Base-by-base conservation (phyloP, 768 basidiomycete genomes). In the Panaeolus papilionaceus region DNA sequence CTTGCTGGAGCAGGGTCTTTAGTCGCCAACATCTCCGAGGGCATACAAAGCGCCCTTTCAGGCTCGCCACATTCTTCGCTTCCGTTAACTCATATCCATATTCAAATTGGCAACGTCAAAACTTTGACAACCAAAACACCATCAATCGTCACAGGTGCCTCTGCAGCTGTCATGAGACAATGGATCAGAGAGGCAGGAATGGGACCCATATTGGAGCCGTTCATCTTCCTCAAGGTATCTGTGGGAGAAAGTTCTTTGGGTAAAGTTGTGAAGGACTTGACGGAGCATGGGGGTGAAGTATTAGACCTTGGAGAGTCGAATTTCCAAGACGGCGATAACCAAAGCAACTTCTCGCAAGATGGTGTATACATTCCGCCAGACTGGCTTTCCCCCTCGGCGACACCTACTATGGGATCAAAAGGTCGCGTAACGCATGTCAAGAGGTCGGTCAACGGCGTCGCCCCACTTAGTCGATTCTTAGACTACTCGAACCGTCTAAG, bases 181-280 rank as follows among this genome's bases (percentile, higher is more conserved):
- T 83, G 84, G 38, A 75, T 95, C 64, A 84, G 82, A 28, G 82
- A 84, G 38, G 87, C 88, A 3, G 91, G 91, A 10, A 83, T 87
- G 72, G 94, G 94, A 1, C 83, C 91, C 3, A 77, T 96, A 49
- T 83, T 94, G 76, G 94, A 96, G 74, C 94, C 95, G 10, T 95
- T 87, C 70, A 84, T 93, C 28, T 79, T 80, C 38, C 79, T 94
- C 70, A 93, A 89, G 71, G 83, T 93, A 58, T 86, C 86, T 16
- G 87, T 93, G 7, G 81, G 82, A 28, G 90, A 91, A 69, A 87
- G 89, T 67, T 83, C 82, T 66, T 80, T 95, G 2, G 93, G 94
- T 26, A 92, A 88, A 72, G 88, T 92, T 23, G 86, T 94, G 58
- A 93, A 90, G 73, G 94, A 96, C 72, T 79, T 96, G n/a, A 92